These are phyloP conservation scores for Penicillium sp. DNA, from an alignment of 2,329 filamentous ascomycete genomes.

Conservation along the genomic window DNA sequence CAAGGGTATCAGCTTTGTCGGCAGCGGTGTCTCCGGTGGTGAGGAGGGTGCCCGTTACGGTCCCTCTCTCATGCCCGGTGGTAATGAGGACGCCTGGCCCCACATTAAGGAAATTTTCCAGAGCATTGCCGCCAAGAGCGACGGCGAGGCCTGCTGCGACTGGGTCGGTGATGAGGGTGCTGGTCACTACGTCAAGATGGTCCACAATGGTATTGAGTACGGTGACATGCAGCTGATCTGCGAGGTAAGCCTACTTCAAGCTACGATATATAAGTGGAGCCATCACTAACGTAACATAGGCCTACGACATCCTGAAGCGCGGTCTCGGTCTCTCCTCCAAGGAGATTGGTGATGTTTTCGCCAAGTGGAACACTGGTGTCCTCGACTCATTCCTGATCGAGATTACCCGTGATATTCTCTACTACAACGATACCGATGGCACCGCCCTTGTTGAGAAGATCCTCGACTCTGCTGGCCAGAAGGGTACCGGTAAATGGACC, in stretches of 20 bases:
- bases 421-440: slow-evolving; percentile 94
- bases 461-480: slow-evolving; percentile 95
- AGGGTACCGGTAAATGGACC: slow-evolving; percentile 99
- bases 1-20: slow-evolving; percentile 95
- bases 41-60: slow-evolving; percentile 98
- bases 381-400: slow-evolving; percentile 99
- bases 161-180: slow-evolving; percentile 99
- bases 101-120: slow-evolving; percentile 99
- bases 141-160: slow-evolving; percentile 95
- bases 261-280: neutral
- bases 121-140: slow-evolving; percentile 94
- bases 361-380: slow-evolving; percentile 98
- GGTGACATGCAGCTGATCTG: slow-evolving; percentile 99
- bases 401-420: slow-evolving; percentile 97
- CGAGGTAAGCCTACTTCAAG: slow-evolving; percentile 62
- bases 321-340: slow-evolving; percentile 83
- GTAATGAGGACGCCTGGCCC: slow-evolving; percentile 96
- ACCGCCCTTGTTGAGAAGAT: slow-evolving; percentile 96
- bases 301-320: slow-evolving; percentile 99
- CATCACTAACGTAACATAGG: slow-evolving; percentile 51
- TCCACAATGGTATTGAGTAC: slow-evolving; percentile 99
- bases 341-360: slow-evolving; percentile 93
- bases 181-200: slow-evolving; percentile 99
- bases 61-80: slow-evolving; percentile 97
- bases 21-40: slow-evolving; percentile 95